Evolutionary conservation across 2,329 filamentous ascomycete genomes (phyloP).

Genomic region (Lanzia echinophila): DNA sequence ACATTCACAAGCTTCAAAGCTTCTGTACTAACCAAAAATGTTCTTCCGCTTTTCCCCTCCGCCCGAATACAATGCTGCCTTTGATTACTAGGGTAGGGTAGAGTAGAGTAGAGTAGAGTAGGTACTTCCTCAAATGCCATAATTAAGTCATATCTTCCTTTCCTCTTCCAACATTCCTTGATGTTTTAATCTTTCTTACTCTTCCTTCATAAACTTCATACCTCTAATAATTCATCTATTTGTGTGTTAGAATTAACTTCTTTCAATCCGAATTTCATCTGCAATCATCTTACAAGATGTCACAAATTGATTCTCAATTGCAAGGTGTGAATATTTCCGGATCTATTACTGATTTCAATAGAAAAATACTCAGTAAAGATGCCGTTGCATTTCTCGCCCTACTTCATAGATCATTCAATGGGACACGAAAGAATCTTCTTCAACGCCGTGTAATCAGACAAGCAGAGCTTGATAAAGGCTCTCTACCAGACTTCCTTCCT

Average conservation of each 20-base stretch:
- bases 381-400: conserved; percentile 89
- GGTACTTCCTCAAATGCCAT: conserved; percentile 4
- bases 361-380: conserved; percentile 86
- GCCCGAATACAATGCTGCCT: conserved; percentile 7
- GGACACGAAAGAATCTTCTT: conserved; percentile 78
- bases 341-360: conserved; percentile 66
- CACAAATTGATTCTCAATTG: conserved; percentile 67
- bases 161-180: not conserved
- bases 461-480: conserved; percentile 85
- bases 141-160: conserved; percentile 1
- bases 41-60: conserved; percentile 3
- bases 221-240: no score
- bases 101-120: not conserved
- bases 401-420: conserved; percentile 91
- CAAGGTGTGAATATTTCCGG: conserved; percentile 85
- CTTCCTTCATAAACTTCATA: not conserved
- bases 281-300: conserved; percentile 42
- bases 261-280: not conserved
- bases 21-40: not conserved
- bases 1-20: conserved; percentile 7
- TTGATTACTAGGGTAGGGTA: not conserved
- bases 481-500: conserved; percentile 86
- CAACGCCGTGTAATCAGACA: conserved; percentile 82
- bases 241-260: no score
- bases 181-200: not conserved